These are phyloP conservation scores for Gillenia trifoliata DNA, from an alignment of 306 rosid genomes.

Conservation along the genomic window DNA sequence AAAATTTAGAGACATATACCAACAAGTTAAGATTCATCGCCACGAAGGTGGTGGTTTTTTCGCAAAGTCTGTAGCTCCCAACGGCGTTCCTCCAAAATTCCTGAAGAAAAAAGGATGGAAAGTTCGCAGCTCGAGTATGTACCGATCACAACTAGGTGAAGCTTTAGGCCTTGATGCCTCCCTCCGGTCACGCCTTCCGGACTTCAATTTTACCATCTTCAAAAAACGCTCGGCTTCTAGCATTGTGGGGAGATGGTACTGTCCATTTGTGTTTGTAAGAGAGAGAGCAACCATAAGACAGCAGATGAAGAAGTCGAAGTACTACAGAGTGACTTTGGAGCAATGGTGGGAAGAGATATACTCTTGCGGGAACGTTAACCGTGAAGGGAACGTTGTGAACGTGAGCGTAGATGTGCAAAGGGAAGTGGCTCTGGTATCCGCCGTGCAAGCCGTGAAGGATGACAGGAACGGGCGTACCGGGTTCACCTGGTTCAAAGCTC, in stretches of 20 bases:
- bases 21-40: slow-evolving; percentile 59
- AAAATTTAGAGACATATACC: slow-evolving; percentile 60
- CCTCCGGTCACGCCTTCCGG: slow-evolving; percentile 47
- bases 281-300: slow-evolving; percentile 33
- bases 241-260: slow-evolving; percentile 71
- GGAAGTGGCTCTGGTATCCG: slow-evolving; percentile 48
- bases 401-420: slow-evolving; percentile 53
- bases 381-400: slow-evolving; percentile 28
- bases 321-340: slow-evolving; percentile 61
- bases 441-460: slow-evolving; percentile 46
- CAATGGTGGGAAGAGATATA: slow-evolving; percentile 82
- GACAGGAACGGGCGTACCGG: slow-evolving; percentile 34
- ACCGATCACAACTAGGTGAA: slow-evolving; percentile 37
- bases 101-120: slow-evolving; percentile 75
- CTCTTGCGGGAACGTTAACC: slow-evolving; percentile 38
- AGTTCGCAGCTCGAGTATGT: slow-evolving; percentile 42
- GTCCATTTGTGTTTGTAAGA: slow-evolving; percentile 66
- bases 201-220: slow-evolving; percentile 51
- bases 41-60: slow-evolving; percentile 68
- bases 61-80: slow-evolving; percentile 63
- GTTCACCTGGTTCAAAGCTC: slow-evolving; percentile 56
- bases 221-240: slow-evolving; percentile 44
- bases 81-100: slow-evolving; percentile 71
- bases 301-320: slow-evolving; percentile 61
- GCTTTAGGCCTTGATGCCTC: slow-evolving; percentile 61